These are phyloP conservation scores for Mitragyna speciosa DNA, from an alignment of 257 asterid genomes.

Conservation along the genomic window DNA sequence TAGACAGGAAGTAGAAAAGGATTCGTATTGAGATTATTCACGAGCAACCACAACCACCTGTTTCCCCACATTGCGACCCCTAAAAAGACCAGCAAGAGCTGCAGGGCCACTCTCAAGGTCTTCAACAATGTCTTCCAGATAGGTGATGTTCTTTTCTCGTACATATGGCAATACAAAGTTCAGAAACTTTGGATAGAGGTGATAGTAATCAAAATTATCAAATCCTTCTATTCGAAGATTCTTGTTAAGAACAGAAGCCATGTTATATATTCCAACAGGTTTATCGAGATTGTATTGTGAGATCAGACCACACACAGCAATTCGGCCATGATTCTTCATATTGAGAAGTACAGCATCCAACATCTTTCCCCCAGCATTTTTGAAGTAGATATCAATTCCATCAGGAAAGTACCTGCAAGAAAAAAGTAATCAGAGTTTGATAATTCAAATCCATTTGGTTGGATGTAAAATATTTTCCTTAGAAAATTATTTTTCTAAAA, in stretches of 20 bases:
- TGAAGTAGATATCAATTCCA: too few relatives aligned
- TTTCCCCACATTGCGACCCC: constrained; percentile 52
- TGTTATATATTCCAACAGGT: constrained; percentile 37
- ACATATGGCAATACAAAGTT: constrained; percentile 35
- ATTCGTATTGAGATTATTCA: constrained; percentile 19
- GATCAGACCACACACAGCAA: constrained; percentile 13
- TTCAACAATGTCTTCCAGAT: constrained; percentile 42
- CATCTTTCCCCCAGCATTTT: too few relatives aligned
- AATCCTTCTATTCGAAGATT: constrained; percentile 44
- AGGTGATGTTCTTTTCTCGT: constrained; percentile 35
- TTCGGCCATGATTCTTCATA: too few relatives aligned
- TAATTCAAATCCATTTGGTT: too few relatives aligned
- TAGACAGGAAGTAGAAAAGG: too few relatives aligned
- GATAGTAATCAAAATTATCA: constrained; percentile 20
- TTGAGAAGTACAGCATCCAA: too few relatives aligned
- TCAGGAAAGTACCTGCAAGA: too few relatives aligned
- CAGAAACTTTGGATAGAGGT: constrained; percentile 33
- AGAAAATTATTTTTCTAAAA: too few relatives aligned
- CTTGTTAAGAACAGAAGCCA: constrained; percentile 11
- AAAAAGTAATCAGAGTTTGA: too few relatives aligned
- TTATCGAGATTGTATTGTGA: constrained; percentile 48
- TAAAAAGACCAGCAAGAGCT: constrained; percentile 43
- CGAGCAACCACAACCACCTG: constrained; percentile 38
- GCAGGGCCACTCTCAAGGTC: constrained; percentile 51
- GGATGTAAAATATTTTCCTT: too few relatives aligned